phyloP scores from a whole-genome alignment of 2,329 filamentous ascomycete genomes.

The Tricladium varicosporioides region DNA sequence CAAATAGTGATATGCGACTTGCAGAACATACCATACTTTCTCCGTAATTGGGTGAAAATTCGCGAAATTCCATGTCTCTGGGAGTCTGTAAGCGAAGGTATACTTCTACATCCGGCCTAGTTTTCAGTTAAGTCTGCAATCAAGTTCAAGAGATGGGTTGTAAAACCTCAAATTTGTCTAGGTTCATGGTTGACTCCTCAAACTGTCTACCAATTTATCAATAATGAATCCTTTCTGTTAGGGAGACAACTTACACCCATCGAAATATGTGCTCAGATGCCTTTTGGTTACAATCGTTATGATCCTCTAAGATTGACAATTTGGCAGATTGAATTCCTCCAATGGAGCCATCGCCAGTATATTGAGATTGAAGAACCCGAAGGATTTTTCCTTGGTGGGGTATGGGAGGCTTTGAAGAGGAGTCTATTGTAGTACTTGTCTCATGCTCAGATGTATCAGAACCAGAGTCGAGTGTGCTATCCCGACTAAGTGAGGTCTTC shows the following conservation, averaged over 20 bases:
- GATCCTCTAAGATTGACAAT: not conserved
- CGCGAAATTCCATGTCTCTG: not conserved
- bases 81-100: not conserved
- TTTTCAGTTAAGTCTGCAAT: not conserved
- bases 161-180: not conserved
- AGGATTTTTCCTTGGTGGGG: not conserved
- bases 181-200: not conserved
- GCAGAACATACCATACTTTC: not conserved
- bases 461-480: not conserved
- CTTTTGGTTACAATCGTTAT: not conserved
- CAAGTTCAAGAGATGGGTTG: not conserved
- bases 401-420: not conserved
- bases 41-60: not conserved
- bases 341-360: not conserved
- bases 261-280: not conserved
- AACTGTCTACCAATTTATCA: not conserved
- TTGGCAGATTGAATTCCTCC: not conserved
- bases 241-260: not conserved
- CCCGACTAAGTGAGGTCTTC: not conserved
- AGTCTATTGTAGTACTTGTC: not conserved
- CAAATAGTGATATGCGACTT: not conserved
- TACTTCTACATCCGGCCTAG: not conserved
- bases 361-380: not conserved
- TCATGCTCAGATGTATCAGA: not conserved
- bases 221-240: not conserved